A percentile compares a stretch with the other conserved stretches of the same genome.
Evolutionary conservation across 805 yeast genomes (phyloP).

Genomic region (Saccharomycopsis fodiens): DNA sequence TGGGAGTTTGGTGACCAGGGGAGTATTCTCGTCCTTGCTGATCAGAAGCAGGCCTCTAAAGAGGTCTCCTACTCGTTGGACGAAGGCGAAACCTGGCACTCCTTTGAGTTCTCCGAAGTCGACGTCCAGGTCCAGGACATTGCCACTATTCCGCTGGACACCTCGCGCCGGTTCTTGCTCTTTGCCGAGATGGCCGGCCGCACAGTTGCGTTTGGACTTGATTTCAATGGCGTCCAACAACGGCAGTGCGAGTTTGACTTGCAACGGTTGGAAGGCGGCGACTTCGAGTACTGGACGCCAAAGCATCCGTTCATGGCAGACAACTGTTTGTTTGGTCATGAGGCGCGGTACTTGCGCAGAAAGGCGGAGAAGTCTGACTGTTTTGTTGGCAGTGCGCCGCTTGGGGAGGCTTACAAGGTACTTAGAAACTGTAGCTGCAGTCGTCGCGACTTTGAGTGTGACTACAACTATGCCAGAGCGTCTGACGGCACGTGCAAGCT

Average conservation of each 20-base stretch:
- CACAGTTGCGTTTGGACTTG: conserved; percentile 45
- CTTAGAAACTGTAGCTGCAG: conserved; percentile 74
- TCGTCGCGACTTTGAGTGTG: conserved; percentile 88
- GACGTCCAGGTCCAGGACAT: conserved; percentile 57
- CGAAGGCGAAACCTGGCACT: conserved; percentile 73
- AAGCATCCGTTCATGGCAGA: conserved; percentile 42
- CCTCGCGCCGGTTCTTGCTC: conserved; percentile 70
- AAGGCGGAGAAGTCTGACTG: conserved; percentile 53
- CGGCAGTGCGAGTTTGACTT: conserved; percentile 51
- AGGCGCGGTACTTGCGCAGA: conserved; percentile 51
- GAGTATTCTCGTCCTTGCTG: conserved; percentile 68
- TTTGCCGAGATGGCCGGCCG: conserved; percentile 44
- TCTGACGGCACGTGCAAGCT: conserved; percentile 79
- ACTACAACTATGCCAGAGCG: conserved; percentile 67
- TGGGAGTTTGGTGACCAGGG: conserved; percentile 99
- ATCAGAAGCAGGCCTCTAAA: conserved; percentile 51
- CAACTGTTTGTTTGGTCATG: conserved; percentile 67
- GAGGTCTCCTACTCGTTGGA: conserved; percentile 60
- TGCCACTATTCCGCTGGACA: conserved; percentile 87
- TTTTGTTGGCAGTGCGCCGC: conserved; percentile 57
- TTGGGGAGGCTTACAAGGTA: conserved; percentile 47
- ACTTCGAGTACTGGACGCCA: conserved; percentile 61
- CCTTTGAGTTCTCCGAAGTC: conserved; percentile 51
- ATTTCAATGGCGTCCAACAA: conserved; percentile 43
- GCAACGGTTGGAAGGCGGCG: conserved; percentile 38